Evolutionary conservation across 257 asterid genomes (phyloP), one percentile per base, ranked within the genome.

Genomic region (Lantana camara): DNA sequence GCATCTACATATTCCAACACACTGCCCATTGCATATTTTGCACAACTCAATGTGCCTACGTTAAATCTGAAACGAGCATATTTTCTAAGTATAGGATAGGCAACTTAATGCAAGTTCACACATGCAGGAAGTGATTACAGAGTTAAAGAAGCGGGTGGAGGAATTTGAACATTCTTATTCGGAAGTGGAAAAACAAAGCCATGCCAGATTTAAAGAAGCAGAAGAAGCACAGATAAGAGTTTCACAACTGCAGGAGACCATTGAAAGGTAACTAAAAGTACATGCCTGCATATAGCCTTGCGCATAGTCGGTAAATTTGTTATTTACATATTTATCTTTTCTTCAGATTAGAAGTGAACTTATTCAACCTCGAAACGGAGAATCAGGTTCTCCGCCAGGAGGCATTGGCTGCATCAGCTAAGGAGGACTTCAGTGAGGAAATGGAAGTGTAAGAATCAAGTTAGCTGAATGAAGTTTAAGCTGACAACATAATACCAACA

Each of bases 301-400:
- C 1, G 34, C 55, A 66, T 4, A 69, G 46, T 64, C 30, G n/a
- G 24, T 32, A 41, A 70, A 52, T 46, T 41, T 56, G 49, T 74
- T 63, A 64, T 62, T 58, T 54, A 20, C 63, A 60, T 66, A 71
- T 68, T 71, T 61, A 42, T 64, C 53, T 63, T 65, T 62, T 70
- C 50, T 74, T 56, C 93, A 91, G 96, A 79, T 67, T 91, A 70
- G 91, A 85, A 77, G 68, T 64, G 72, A 91, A 85, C 71, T 56
- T 88, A 59, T 85, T 96, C 57, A 91, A 85, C 76, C 96, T 88
- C 50, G 97, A 91, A 63, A 80, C 96, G 1, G 97, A 91, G 86
- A 91, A 91, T 78, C 96, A 84, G 81, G 91, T 91, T 76, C 85
- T 91, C 44, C 88, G 97, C 17, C 96, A 91, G 83, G 95, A 91